Evolutionary conservation across 192 early-diverging fungal genomes (phyloP), one percentile per base, ranked within the genome.

Genomic region (Cladochytrium replicatum): DNA sequence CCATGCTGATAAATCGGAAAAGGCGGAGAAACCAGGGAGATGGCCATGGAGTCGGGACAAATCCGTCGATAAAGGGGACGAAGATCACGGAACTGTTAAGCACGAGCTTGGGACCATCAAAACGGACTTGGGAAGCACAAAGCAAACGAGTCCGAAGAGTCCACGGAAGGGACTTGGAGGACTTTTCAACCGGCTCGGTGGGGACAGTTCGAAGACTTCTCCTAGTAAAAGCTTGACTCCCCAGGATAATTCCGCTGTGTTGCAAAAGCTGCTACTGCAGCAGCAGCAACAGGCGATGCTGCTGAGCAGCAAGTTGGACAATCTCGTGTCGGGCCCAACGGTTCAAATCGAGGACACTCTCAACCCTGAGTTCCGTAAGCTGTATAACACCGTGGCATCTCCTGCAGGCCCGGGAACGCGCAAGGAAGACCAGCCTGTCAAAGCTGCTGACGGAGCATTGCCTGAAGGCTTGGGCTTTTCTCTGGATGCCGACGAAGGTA

Each of bases 361-460:
- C 25, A 61, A 61, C 30, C 59, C 59, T 3, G 54, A 61, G 3
- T 61, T 61, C 29, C 43, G 54, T 54, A 40, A n/a, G 46, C 58
- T n/a, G n/a, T n/a, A n/a, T n/a, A n/a, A n/a, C n/a, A n/a, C n/a
- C n/a, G n/a, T n/a, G n/a, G n/a, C n/a, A n/a, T n/a, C n/a, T n/a
- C n/a, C n/a, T n/a, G n/a, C n/a, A n/a, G n/a, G n/a, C n/a, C n/a
- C n/a, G n/a, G n/a, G n/a, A n/a, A n/a, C n/a, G n/a, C n/a, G n/a
- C n/a, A n/a, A n/a, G n/a, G n/a, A n/a, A n/a, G n/a, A n/a, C n/a
- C n/a, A n/a, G n/a, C n/a, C n/a, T n/a, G n/a, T n/a, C n/a, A n/a
- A n/a, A n/a, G n/a, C n/a, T n/a, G n/a, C n/a, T n/a, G n/a, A n/a
- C n/a, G n/a, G n/a, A n/a, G n/a, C n/a, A n/a, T n/a, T n/a, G n/a